Conservation (phyloP, 441 rosid species). For the Eutrema salsugineum region DNA sequence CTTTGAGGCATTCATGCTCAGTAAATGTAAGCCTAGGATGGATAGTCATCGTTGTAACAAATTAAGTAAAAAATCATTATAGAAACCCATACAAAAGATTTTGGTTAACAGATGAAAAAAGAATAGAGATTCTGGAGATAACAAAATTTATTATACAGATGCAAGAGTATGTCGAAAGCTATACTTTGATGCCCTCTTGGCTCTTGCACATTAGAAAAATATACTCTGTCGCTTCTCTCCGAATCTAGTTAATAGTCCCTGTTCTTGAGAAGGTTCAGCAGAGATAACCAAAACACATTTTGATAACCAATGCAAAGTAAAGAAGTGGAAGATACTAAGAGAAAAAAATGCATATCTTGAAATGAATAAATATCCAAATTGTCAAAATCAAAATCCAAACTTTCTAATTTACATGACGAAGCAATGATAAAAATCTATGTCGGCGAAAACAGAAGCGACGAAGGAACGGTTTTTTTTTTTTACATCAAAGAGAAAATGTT, state of each 20-base stretch:
- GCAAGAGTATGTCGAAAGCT: not conserved
- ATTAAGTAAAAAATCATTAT: not conserved
- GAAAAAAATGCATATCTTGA: too few species aligned
- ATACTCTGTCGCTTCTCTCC: not conserved
- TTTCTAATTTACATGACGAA: too few species aligned
- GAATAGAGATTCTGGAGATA: not conserved
- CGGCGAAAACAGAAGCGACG: too few species aligned
- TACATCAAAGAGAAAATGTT: too few species aligned
- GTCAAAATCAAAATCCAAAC: too few species aligned
- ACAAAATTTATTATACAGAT: slow-evolving; percentile 18
- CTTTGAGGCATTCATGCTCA: slow-evolving; percentile 3
- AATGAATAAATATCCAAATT: too few species aligned
- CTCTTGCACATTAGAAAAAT: not conserved
- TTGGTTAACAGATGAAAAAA: not conserved
- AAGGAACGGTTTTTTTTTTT: too few species aligned
- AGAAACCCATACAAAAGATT: slow-evolving; percentile 22
- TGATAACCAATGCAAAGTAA: too few species aligned
- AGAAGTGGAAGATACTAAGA: too few species aligned
- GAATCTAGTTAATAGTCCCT: not conserved
- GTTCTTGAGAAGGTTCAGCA: not conserved
- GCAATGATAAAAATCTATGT: too few species aligned
- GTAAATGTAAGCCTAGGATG: slow-evolving; percentile 1
- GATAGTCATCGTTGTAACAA: slow-evolving; percentile 10
- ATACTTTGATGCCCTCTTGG: not conserved
- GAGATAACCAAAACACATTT: not conserved